phyloP scores from a whole-genome alignment of 331 rosid species.

The Dryas integrifolia region DNA sequence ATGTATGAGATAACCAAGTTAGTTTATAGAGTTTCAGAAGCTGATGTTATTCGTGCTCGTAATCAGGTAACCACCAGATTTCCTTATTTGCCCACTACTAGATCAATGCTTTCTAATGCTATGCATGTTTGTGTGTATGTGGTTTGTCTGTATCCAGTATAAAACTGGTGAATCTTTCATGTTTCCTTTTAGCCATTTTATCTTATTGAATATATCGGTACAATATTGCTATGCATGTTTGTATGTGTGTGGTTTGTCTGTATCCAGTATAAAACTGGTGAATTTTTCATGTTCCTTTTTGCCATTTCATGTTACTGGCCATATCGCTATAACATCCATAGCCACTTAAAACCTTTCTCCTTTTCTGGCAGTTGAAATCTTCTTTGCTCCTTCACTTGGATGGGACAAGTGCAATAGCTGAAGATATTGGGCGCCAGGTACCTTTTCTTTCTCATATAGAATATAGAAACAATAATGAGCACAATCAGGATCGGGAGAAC shows the following conservation, averaged over 20 bases:
- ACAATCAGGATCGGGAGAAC: neutral
- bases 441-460: neutral
- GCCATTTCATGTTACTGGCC: neutral
- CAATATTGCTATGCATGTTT: neutral
- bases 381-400: conserved; percentile 88
- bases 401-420: conserved; percentile 86
- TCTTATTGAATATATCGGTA: too few species aligned
- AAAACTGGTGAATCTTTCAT: neutral
- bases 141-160: neutral
- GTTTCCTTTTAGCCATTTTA: neutral
- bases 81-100: neutral
- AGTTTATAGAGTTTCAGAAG: conserved; percentile 77
- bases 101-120: neutral
- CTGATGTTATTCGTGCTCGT: conserved; percentile 82
- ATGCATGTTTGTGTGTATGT: neutral
- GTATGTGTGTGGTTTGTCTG: neutral
- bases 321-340: neutral
- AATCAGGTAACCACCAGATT: conserved; percentile 60
- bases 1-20: conserved; percentile 89
- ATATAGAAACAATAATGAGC: neutral
- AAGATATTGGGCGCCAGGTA: conserved; percentile 99
- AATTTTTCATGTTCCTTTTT: neutral
- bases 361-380: conserved; percentile 70
- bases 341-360: neutral
- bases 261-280: neutral